Base-by-base conservation (phyloP, 441 rosid genomes). In the Aleurites moluccanus region DNA sequence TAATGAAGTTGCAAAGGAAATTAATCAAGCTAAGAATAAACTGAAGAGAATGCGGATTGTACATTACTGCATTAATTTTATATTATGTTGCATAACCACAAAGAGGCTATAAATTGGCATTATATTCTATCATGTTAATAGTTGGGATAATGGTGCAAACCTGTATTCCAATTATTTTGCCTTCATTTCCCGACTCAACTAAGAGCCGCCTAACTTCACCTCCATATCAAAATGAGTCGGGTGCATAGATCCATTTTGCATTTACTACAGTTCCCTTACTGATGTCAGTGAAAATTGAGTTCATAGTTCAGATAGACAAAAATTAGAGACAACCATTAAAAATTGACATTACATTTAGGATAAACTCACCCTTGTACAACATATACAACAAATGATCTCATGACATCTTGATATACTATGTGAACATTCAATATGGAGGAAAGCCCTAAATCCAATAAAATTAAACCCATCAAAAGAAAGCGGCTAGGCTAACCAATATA, bases 351-450 rank as follows among this genome's bases (percentile, higher is more conserved):
- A 13, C 38, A 33, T 77, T 60, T 69, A 42, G 65, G 73, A 77
- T 61, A 52, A 78, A 76, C 90, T 89, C 80, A 93, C 99, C 92
- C 97, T 83, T 86, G 80, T 64, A 95, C 73, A 86, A 87, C 97
- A 83, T 88, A 86, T 89, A 93, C 99, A 3, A 98, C 99, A 85
- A 92, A 96, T 64, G 99, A 97, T 88, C 97, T 89, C 99, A 93
- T 96, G 86, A 93, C 86, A 60, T 93, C 97, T 76, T 88, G 88
- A 88, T 96, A 96, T 74, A 88, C 88, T 6, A 96, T 91, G 75
- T 83, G 93, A 72, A 86, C 90, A 86, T 93, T 81, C 98, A 93
- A 85, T 6, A 91, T 87, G 76, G 97, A 88, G 27, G 99, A 96
- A 52, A 96, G 97, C 53, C 99, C 99, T 96, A 79, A 35, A 81